Percentiles rank a stretch among this genome's conserved stretches.
These are phyloP conservation scores for Botrytis elliptica DNA, from an alignment of 2,329 filamentous ascomycete genomes.

Conservation along the genomic window DNA sequence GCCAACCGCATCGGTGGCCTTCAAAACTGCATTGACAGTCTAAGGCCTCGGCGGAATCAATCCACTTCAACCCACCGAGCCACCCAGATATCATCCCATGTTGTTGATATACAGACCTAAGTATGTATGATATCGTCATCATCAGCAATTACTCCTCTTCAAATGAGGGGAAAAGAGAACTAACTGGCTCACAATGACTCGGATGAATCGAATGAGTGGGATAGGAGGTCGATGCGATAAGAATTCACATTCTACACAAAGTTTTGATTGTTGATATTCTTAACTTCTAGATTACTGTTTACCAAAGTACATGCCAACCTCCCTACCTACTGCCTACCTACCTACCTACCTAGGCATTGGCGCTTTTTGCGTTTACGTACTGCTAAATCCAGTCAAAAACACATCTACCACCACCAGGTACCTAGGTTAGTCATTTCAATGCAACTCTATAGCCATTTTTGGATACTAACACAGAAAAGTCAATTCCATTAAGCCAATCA, in stretches of 20 bases:
- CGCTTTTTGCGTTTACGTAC: not conserved
- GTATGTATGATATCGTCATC: slow-evolving; percentile 1
- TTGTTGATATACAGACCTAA: not conserved
- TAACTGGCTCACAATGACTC: not conserved
- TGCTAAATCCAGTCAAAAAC: not conserved
- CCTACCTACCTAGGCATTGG: not conserved
- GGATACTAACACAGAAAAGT: not conserved
- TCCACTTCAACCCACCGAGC: not conserved
- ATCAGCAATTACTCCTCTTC: not conserved
- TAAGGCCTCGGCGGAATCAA: slow-evolving; percentile 2
- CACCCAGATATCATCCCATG: not conserved
- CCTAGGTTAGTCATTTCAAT: not conserved
- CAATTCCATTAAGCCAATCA: slow-evolving; percentile 1
- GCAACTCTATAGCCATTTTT: not conserved
- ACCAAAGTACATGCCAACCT: not conserved
- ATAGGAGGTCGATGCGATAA: not conserved
- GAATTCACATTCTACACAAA: not conserved
- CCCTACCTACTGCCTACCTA: too few species aligned
- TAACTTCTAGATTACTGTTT: not conserved
- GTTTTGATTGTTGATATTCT: not conserved
- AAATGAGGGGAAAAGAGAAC: not conserved
- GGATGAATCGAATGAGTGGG: not conserved
- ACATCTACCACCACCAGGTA: not conserved
- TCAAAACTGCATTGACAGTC: not conserved
- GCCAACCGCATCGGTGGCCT: not conserved